phyloP scores from a whole-genome alignment of 306 rosid species.

The Cotoneaster glaucophyllus region DNA sequence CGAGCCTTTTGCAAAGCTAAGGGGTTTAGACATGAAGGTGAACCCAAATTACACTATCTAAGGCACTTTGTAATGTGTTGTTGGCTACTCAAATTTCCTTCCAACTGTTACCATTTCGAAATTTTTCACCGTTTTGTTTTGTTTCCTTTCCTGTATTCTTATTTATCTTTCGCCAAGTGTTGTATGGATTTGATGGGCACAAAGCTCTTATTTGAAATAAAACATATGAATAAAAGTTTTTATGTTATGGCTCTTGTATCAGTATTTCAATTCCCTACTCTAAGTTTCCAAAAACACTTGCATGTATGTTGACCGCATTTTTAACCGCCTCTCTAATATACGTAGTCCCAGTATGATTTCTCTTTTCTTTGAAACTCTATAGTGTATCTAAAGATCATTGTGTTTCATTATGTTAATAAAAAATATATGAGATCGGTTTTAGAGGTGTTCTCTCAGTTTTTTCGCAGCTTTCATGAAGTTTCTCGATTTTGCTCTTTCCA shows the following conservation, averaged over 20 bases:
- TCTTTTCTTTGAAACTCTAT: no score
- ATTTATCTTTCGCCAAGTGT: background rate
- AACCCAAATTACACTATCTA: slow-evolving; percentile 18
- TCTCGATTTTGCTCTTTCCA: no score
- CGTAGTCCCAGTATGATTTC: no score
- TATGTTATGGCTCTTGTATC: background rate
- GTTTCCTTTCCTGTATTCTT: background rate
- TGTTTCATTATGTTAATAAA: no score
- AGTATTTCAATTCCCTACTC: no score
- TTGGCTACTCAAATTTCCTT: background rate
- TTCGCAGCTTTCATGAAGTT: no score
- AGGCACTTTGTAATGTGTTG: background rate
- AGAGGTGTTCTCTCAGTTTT: no score
- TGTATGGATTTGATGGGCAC: background rate
- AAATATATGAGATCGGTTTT: no score
- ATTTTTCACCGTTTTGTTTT: background rate
- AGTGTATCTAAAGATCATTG: no score
- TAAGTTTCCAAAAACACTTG: no score
- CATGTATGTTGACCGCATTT: no score
- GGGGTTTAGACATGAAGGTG: slow-evolving; percentile 14
- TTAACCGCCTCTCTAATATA: no score
- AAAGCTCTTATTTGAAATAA: background rate
- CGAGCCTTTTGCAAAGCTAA: slow-evolving; percentile 13
- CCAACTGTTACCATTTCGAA: background rate
- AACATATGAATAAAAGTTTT: background rate